Conservation (phyloP, 352 stramenopile genomes). For the Globisporangium irregulare region DNA sequence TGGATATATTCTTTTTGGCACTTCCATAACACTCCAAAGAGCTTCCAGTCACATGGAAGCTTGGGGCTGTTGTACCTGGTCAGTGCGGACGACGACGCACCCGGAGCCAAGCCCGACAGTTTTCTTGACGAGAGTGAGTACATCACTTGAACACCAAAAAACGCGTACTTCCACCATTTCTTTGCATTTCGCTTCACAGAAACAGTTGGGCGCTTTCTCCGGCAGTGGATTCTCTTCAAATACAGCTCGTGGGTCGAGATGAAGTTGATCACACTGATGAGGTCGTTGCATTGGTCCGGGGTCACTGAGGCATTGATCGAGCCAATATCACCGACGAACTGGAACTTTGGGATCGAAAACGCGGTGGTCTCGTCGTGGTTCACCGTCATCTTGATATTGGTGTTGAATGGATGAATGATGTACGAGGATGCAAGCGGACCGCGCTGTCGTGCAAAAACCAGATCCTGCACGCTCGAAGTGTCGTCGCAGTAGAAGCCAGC, state of each 20-base stretch:
- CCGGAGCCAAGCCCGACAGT: conserved; percentile 1
- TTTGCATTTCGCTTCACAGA: conserved; percentile 43
- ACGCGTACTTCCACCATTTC: conserved; percentile 78
- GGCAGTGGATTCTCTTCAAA: conserved; percentile 78
- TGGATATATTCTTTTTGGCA: conserved; percentile 69
- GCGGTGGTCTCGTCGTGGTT: conserved; percentile 73
- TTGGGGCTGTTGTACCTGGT: conserved; percentile 15
- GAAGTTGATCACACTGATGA: conserved; percentile 76
- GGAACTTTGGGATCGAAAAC: conserved; percentile 65
- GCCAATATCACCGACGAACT: conserved; percentile 66
- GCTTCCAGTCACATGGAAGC: conserved; percentile 48
- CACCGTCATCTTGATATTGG: conserved; percentile 68
- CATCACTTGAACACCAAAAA: conserved; percentile 65
- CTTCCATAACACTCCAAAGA: conserved; percentile 56
- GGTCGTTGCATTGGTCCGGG: conserved; percentile 69
- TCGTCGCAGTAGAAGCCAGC: conserved; percentile 70
- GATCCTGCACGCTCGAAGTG: conserved; percentile 24
- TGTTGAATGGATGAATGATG: conserved; percentile 74
- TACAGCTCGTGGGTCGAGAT: conserved; percentile 80
- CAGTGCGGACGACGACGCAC: conserved; percentile 6
- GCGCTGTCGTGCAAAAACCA: conserved; percentile 23
- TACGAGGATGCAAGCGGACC: conserved; percentile 35
- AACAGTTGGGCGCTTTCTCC: conserved; percentile 53
- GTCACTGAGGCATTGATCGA: conserved; percentile 67
- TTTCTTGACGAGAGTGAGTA: conserved; percentile 30